phyloP scores from a whole-genome alignment of 805 yeast genomes.

The Ogataea trehalophila region DNA sequence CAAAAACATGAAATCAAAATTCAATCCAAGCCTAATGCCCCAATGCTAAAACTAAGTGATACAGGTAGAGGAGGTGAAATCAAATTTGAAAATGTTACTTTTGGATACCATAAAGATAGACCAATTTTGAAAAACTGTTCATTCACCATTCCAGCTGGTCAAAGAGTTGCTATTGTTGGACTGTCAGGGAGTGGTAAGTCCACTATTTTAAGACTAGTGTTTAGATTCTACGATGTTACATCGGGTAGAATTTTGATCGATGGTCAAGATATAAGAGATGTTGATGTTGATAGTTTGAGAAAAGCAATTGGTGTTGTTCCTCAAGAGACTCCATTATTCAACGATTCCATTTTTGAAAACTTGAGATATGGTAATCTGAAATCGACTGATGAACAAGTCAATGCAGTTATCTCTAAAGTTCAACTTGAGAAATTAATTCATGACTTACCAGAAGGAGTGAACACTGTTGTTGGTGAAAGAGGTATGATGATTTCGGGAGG shows the following conservation, averaged over 20 bases:
- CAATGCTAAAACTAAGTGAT: conserved; percentile 45
- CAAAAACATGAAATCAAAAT: conserved; percentile 72
- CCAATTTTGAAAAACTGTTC: conserved; percentile 78
- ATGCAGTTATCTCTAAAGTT: conserved; percentile 60
- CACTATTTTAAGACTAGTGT: conserved; percentile 75
- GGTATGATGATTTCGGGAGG: conserved; percentile 99
- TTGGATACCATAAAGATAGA: conserved; percentile 86
- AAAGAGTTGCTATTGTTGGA: conserved; percentile 91
- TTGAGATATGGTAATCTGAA: conserved; percentile 77
- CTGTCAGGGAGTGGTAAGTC: conserved; percentile 97
- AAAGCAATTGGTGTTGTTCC: conserved; percentile 86
- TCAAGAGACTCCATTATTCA: conserved; percentile 94
- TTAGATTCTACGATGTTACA: conserved; percentile 83
- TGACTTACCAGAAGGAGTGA: conserved; percentile 76
- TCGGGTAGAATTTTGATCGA: conserved; percentile 78
- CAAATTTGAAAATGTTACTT: conserved; percentile 82
- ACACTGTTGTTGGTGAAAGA: conserved; percentile 90
- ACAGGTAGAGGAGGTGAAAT: conserved; percentile 63
- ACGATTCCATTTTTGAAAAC: conserved; percentile 84
- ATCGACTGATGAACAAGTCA: conserved; percentile 71
- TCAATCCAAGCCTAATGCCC: conserved; percentile 57
- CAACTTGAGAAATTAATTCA: conserved; percentile 57
- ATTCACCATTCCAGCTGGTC: conserved; percentile 85
- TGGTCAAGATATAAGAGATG: conserved; percentile 78
- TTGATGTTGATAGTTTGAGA: conserved; percentile 73